phyloP scores from a whole-genome alignment of 768 basidiomycete genomes.

The Saitozyma podzolica region DNA sequence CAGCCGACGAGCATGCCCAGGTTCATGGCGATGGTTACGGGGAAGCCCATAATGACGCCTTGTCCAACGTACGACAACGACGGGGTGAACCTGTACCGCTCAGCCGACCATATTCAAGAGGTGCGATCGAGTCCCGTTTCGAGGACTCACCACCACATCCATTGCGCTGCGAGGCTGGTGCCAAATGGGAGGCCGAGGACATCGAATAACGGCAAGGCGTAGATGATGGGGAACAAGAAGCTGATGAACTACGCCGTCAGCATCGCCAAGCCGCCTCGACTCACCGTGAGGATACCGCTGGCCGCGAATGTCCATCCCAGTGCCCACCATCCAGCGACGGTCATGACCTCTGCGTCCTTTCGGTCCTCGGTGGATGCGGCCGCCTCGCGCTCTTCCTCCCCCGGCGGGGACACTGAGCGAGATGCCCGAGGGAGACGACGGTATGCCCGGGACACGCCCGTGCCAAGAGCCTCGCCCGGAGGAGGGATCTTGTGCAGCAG shows the following conservation, averaged over 20 bases:
- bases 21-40: conserved; percentile 91
- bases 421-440: conserved; percentile 33
- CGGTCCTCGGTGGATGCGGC: conserved; percentile 28
- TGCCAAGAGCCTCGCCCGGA: conserved; percentile 49
- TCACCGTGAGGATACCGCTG: conserved; percentile 74
- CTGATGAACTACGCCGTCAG: conserved; percentile 64
- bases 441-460: conserved; percentile 33
- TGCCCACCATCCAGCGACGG: conserved; percentile 72
- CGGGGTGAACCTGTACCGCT: conserved; percentile 65
- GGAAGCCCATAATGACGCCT: conserved; percentile 98
- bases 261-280: conserved; percentile 34
- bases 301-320: conserved; percentile 75
- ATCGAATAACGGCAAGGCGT: conserved; percentile 71
- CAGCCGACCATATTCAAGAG: conserved; percentile 1
- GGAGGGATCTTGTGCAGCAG: conserved; percentile 67
- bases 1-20: conserved; percentile 95
- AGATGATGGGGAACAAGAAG: conserved; percentile 86
- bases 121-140: conserved; percentile 3
- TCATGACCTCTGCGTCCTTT: conserved; percentile 58
- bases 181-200: conserved; percentile 60
- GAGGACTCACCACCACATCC: conserved; percentile 71
- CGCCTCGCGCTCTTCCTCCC: conserved; percentile 50
- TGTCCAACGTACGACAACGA: conserved; percentile 90
- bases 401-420: conserved; percentile 22
- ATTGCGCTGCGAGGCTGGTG: conserved; percentile 73